Evolutionary conservation across 257 asterid species (phyloP).

Genomic region (Fraxinus excelsior): DNA sequence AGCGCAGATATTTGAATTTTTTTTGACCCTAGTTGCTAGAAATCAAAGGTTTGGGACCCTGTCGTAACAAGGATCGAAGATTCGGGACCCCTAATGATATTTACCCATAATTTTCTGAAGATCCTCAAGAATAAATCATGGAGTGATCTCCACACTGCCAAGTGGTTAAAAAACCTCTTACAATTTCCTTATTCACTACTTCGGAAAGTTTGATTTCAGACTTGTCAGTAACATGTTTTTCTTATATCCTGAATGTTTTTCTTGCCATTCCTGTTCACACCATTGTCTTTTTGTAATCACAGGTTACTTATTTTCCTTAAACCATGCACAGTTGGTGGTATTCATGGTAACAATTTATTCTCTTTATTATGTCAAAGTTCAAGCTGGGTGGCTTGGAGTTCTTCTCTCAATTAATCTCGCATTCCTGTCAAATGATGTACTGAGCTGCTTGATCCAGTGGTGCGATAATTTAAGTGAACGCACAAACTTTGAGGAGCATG

Average conservation of each 20-base stretch:
- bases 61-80: no score
- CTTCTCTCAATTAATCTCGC: conserved; percentile 80
- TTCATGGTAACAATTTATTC: conserved; percentile 81
- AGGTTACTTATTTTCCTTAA: conserved; percentile 92
- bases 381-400: conserved; percentile 92
- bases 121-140: conserved; percentile 3
- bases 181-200: not conserved
- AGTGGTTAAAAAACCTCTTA: not conserved
- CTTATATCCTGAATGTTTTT: conserved; percentile 6
- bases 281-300: conserved; percentile 35
- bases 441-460: conserved; percentile 83
- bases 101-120: conserved; percentile 1
- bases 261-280: conserved; percentile 35
- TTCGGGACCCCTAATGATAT: no score
- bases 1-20: no score
- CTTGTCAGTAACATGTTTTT: not conserved
- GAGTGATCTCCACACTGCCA: not conserved
- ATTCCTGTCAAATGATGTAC: conserved; percentile 74
- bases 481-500: conserved; percentile 65
- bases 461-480: conserved; percentile 80
- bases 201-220: not conserved
- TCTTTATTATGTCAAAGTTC: conserved; percentile 76
- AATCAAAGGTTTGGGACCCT: no score
- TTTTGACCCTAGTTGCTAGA: no score
- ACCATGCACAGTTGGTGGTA: conserved; percentile 91